Base-by-base conservation (phyloP, 2,329 filamentous ascomycete genomes). In the Rosellinia necatrix region DNA sequence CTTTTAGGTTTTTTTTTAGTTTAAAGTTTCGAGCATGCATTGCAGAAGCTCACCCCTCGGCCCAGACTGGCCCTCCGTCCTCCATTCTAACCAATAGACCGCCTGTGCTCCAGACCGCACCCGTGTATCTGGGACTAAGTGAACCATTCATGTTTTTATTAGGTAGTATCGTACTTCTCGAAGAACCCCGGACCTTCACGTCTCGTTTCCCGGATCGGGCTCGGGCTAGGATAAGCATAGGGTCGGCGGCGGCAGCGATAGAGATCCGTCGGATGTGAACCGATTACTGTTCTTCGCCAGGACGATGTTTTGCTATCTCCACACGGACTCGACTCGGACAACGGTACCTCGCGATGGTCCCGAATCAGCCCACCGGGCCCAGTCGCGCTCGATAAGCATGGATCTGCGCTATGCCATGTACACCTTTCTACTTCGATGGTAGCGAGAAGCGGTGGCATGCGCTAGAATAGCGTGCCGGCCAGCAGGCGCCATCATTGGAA, bases 231-330 rank as follows among this genome's bases (percentile, higher is more conserved):
- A n/a, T n/a, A n/a, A n/a, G n/a, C n/a, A n/a, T n/a, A n/a, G n/a
- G n/a, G n/a, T n/a, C n/a, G n/a, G n/a, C n/a, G n/a, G n/a, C n/a
- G n/a, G 27, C 49, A 44, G 12, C 32, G 34, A 29, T 22, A 35
- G 32, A 32, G 37, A 49, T 34, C 41, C 43, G 47, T 44, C 48
- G 22, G 22, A 48, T 49, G 56, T 37, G 27, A 38, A 22, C 44
- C 52, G 56, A 59, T 59, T 59, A 59, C 56, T 59, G 56, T 59
- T 59, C 56, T 56, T 56, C 52, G 52, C 38, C 48, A 56, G 48
- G 52, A 48, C 52, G 17, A 48, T 48, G 47, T 52, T 29, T 32
- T n/a, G 13, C 27, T 17, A 44, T 53, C 56, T 19, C 56, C 56
- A 58, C 52, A 38, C 46, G 46, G 27, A 12, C 19, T 48, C 50